Conservation (phyloP, 176 grass and related monocot species). For the Zea luxurians region DNA sequence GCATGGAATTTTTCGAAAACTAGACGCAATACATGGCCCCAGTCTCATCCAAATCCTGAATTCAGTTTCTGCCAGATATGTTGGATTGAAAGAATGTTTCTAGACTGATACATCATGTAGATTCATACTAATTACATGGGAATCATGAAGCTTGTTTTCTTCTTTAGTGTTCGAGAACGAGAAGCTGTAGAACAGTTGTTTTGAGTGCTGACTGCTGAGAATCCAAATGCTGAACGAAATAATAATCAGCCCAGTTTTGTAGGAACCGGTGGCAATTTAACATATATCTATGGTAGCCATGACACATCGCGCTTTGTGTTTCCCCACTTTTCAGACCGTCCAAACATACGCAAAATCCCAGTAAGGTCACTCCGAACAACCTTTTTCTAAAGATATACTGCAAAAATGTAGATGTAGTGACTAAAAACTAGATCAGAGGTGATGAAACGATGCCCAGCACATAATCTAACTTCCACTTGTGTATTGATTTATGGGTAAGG, state of each 20-base stretch:
- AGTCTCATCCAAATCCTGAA: neutral
- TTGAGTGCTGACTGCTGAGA: too few relatives aligned
- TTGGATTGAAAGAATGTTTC: neutral
- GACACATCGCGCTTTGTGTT: neutral
- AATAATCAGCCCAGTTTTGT: neutral
- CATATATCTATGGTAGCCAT: neutral
- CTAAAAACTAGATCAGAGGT: neutral
- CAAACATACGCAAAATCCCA: neutral
- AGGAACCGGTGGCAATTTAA: neutral
- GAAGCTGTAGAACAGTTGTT: too few relatives aligned
- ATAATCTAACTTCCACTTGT: constrained; percentile 24
- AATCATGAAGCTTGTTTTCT: neutral
- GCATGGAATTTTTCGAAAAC: neutral
- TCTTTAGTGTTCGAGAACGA: too few relatives aligned
- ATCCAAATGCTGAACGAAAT: too few relatives aligned
- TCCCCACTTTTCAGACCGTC: neutral
- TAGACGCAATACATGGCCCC: neutral
- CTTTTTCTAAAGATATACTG: too few relatives aligned
- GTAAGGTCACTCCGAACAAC: neutral
- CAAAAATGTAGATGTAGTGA: neutral
- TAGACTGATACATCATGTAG: neutral
- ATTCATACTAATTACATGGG: constrained; percentile 6
- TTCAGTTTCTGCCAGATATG: neutral
- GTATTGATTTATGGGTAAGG: neutral
- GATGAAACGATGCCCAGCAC: neutral